Conservation (phyloP, 148 eudicot species). For the Diospyros lotus region DNA sequence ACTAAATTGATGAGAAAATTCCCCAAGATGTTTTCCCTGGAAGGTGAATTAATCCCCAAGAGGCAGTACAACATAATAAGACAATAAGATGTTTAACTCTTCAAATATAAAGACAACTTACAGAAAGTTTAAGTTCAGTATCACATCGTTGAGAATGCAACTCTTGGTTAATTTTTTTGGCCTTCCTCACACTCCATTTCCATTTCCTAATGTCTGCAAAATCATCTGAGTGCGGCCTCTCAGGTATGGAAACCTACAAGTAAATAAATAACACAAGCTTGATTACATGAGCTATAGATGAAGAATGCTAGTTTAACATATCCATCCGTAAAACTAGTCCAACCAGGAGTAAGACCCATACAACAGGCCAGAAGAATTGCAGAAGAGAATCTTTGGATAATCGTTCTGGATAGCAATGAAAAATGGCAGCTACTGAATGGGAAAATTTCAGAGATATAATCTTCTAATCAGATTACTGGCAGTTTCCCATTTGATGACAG, state of each 20-base stretch:
- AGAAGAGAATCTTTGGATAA: neutral
- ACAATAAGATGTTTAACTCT: neutral
- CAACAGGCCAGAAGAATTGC: slow-evolving; percentile 7
- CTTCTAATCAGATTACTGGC: neutral
- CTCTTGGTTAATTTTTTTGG: slow-evolving; percentile 74
- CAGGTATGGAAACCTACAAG: slow-evolving; percentile 71
- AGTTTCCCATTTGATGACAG: neutral
- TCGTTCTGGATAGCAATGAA: neutral
- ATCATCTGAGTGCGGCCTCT: slow-evolving; percentile 56
- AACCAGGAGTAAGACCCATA: neutral
- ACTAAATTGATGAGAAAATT: neutral
- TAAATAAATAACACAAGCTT: slow-evolving; percentile 8
- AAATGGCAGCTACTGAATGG: neutral
- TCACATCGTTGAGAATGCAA: slow-evolving; percentile 82
- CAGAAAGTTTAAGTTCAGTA: slow-evolving; percentile 77
- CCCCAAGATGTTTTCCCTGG: neutral
- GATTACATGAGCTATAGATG: slow-evolving; percentile 4
- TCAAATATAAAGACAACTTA: slow-evolving; percentile 28
- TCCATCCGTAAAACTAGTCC: neutral
- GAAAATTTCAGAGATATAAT: neutral
- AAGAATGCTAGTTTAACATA: neutral
- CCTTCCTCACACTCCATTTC: slow-evolving; percentile 69
- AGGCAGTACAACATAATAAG: neutral
- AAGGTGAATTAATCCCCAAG: neutral
- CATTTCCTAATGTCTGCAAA: slow-evolving; percentile 51